Evolutionary conservation across 805 yeast genomes (phyloP).

Genomic region (Cyberlindnera xylosilytica): DNA sequence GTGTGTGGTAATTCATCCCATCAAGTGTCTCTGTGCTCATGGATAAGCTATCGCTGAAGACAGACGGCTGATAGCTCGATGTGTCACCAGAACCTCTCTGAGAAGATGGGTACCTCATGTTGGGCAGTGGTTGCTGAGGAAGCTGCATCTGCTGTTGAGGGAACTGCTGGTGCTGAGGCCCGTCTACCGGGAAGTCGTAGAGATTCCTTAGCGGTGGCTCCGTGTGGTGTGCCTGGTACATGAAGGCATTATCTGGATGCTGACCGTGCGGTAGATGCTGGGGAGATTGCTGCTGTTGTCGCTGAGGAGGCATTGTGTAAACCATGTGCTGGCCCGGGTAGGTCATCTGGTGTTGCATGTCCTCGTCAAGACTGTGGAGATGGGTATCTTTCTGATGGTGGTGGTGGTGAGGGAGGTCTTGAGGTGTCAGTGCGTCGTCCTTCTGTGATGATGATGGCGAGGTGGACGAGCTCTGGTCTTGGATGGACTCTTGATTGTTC

Average conservation of each 20-base stretch:
- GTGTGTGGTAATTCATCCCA: constrained; percentile 7
- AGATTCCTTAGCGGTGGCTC: constrained; percentile 10
- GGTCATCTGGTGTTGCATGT: constrained; percentile 9
- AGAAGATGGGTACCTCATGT: constrained; percentile 3
- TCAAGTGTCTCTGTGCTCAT: constrained; percentile 10
- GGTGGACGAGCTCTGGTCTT: constrained; percentile 3
- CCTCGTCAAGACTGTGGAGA: constrained; percentile 1
- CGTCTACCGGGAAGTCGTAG: neutral
- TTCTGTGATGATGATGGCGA: constrained; percentile 9
- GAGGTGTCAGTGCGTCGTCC: neutral
- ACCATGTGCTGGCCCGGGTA: constrained; percentile 13
- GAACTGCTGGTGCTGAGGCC: neutral
- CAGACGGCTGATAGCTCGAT: constrained; percentile 18
- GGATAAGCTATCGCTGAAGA: constrained; percentile 16
- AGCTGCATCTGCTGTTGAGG: constrained; percentile 1
- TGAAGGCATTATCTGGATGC: neutral
- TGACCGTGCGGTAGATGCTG: neutral
- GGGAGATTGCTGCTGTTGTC: neutral
- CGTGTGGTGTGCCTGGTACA: constrained; percentile 7
- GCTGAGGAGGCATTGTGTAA: constrained; percentile 1
- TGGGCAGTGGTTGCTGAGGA: neutral
- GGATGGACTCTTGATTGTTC: constrained; percentile 16
- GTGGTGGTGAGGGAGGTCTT: no score
- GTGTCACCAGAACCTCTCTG: constrained; percentile 7
- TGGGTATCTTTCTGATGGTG: neutral